Percentiles rank a stretch among this genome's conserved stretches.
phyloP scores from a whole-genome alignment of 2,329 filamentous ascomycete genomes.

The Penicillium brevicompactum region DNA sequence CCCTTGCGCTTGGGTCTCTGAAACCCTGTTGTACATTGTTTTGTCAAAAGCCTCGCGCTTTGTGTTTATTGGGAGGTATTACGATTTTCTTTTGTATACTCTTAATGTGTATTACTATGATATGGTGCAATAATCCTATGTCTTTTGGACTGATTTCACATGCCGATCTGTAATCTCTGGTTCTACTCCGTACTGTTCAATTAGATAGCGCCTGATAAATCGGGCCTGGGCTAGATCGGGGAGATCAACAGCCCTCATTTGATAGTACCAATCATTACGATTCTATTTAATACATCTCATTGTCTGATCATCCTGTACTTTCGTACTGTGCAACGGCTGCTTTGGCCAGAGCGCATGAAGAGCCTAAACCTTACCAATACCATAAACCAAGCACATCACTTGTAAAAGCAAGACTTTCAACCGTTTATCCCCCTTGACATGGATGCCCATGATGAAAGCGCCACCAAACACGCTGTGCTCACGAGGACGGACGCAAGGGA shows the following conservation, averaged over 20 bases:
- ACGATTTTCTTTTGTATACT: slow-evolving; percentile 24
- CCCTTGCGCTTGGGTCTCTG: slow-evolving; percentile 9
- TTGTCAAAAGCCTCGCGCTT: slow-evolving; percentile 18
- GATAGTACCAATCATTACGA: no score
- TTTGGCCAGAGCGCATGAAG: neutral
- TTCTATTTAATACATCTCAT: neutral
- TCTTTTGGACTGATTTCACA: slow-evolving; percentile 1
- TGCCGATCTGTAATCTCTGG: neutral
- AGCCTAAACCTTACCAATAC: neutral
- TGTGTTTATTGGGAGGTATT: slow-evolving; percentile 8
- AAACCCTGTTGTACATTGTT: slow-evolving; percentile 24
- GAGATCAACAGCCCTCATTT: no score
- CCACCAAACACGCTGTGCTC: slow-evolving; percentile 18
- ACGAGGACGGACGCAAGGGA: slow-evolving; percentile 27
- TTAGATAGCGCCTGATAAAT: neutral
- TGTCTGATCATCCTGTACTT: neutral
- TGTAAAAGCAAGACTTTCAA: neutral
- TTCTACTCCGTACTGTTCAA: neutral
- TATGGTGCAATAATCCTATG: slow-evolving; percentile 18
- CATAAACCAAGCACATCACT: neutral
- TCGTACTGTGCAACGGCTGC: neutral
- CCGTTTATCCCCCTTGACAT: slow-evolving; percentile 6
- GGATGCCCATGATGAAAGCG: slow-evolving; percentile 16
- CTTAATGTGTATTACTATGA: slow-evolving; percentile 30
- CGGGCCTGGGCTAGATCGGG: neutral